Conservation (phyloP, 2,329 filamentous ascomycete species). For the Aspergillus sp. region DNA sequence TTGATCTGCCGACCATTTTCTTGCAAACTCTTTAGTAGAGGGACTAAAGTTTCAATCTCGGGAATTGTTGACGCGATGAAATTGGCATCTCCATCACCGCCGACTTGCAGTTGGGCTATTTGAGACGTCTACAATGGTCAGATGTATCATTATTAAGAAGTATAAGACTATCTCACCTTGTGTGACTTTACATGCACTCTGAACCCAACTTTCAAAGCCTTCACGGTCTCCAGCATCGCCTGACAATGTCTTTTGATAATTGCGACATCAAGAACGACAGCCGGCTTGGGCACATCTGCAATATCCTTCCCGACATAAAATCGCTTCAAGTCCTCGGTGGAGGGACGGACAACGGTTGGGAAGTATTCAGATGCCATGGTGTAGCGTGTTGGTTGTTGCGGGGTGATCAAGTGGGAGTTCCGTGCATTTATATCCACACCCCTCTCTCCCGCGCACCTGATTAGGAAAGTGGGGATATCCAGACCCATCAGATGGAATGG, state of each 20-base stretch:
- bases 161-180: slow-evolving; percentile 51
- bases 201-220: slow-evolving; percentile 59
- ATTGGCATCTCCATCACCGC: slow-evolving; percentile 50
- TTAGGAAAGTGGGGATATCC: too few relatives aligned
- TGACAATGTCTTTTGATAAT: slow-evolving; percentile 64
- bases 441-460: too few relatives aligned
- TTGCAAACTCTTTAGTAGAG: slow-evolving; percentile 57
- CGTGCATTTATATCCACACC: too few relatives aligned
- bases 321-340: slow-evolving; percentile 9
- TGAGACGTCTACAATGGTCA: slow-evolving; percentile 53
- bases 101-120: slow-evolving; percentile 66
- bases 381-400: too few relatives aligned
- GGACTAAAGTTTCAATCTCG: slow-evolving; percentile 65
- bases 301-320: slow-evolving; percentile 58
- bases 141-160: background rate
- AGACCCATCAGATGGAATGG: too few relatives aligned
- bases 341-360: slow-evolving; percentile 2
- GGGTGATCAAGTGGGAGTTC: too few relatives aligned
- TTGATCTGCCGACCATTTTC: slow-evolving; percentile 53
- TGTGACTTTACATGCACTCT: slow-evolving; percentile 79
- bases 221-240: slow-evolving; percentile 63
- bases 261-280: slow-evolving; percentile 63
- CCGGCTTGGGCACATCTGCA: slow-evolving; percentile 59
- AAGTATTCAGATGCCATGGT: background rate
- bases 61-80: slow-evolving; percentile 70